These are phyloP conservation scores for Verticillium dahliae DNA, from an alignment of 2,329 filamentous ascomycete genomes.

Conservation along the genomic window DNA sequence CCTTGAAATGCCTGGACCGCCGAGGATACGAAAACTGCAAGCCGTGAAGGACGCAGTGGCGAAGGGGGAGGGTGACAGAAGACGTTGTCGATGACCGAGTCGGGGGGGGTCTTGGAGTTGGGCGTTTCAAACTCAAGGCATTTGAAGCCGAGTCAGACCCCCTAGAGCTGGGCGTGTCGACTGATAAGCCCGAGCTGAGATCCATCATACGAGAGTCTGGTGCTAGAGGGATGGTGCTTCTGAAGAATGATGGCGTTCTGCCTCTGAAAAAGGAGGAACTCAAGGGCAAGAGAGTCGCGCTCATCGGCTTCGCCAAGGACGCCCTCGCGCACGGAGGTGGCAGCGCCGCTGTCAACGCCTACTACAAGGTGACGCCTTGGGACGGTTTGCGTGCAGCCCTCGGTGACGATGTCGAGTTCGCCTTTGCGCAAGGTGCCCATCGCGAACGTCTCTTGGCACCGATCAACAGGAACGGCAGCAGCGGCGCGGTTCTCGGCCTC, in stretches of 20 bases:
- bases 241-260: slow-evolving; percentile 54
- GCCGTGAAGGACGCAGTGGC: slow-evolving; percentile 16
- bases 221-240: slow-evolving; percentile 50
- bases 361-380: slow-evolving; percentile 27
- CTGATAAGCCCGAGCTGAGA: slow-evolving; percentile 21
- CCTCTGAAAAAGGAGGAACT: slow-evolving; percentile 34
- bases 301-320: slow-evolving; percentile 26
- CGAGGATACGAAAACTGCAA: slow-evolving; percentile 16
- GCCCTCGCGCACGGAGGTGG: slow-evolving; percentile 29
- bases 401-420: slow-evolving; percentile 18
- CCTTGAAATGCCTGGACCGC: slow-evolving; percentile 30
- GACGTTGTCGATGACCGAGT: slow-evolving; percentile 17
- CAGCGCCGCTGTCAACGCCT: slow-evolving; percentile 25
- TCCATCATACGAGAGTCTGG: slow-evolving; percentile 17
- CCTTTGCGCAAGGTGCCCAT: slow-evolving; percentile 17
- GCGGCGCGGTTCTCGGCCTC: slow-evolving; percentile 20
- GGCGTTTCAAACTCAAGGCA: slow-evolving; percentile 15
- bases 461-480: slow-evolving; percentile 11
- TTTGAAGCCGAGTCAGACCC: slow-evolving; percentile 14
- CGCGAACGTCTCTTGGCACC: slow-evolving; percentile 14
- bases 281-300: slow-evolving; percentile 23
- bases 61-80: slow-evolving; percentile 6
- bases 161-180: slow-evolving; percentile 18
- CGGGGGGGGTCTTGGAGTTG: slow-evolving; percentile 19
- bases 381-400: slow-evolving; percentile 22